Base-by-base conservation (phyloP, 2,329 filamentous ascomycete genomes). In the Colletotrichum abscissum region DNA sequence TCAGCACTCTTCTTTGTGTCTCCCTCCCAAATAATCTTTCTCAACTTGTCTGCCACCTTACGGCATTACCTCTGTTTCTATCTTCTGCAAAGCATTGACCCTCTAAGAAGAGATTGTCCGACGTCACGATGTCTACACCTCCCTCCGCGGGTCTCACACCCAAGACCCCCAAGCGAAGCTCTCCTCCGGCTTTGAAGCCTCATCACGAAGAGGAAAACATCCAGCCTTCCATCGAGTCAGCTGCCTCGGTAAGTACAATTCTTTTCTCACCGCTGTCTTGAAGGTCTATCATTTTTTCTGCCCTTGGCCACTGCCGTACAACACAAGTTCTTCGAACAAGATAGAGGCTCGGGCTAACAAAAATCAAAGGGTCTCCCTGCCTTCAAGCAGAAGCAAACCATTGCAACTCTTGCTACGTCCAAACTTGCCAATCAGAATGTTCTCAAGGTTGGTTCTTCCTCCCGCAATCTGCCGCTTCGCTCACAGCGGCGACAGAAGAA, bases 401-500 rank as follows among this genome's bases (percentile, higher is more conserved):
- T 87, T 35, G 81, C 84, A 49, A 84, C 85, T 52, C 82, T 91
- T 75, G 80, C 86, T 33, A 86, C 89, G 5, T 88, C 87, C 62
- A 91, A 89, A 77, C 79, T 91, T 76, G 85, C 84, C 69, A 91
- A 91, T 72, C 88, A 90, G 79, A 84, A 83, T 77, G 83, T 79
- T 75, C 82, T 85, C 77, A 90, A 90, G 87, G 89, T 90, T 73
- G 55, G 57, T 75, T 60, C 57, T 59, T 64, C 52, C 16, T 22
- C 63, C 11, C 57, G 57, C n/a, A 52, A 54, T 57, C 54, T 49
- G 49, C 49, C 28, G 33, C 49, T 38, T 71, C 73, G 65, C 73
- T 74, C 77, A 83, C 76, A 46, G 76, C 79, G 78, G 78, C 80
- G 86, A 84, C 87, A 86, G 82, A 82, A 85, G 77, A 86, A 89